Evolutionary conservation across 495 filamentous ascomycete genomes (phyloP).

Genomic region (Aspergillus saccharolyticus): DNA sequence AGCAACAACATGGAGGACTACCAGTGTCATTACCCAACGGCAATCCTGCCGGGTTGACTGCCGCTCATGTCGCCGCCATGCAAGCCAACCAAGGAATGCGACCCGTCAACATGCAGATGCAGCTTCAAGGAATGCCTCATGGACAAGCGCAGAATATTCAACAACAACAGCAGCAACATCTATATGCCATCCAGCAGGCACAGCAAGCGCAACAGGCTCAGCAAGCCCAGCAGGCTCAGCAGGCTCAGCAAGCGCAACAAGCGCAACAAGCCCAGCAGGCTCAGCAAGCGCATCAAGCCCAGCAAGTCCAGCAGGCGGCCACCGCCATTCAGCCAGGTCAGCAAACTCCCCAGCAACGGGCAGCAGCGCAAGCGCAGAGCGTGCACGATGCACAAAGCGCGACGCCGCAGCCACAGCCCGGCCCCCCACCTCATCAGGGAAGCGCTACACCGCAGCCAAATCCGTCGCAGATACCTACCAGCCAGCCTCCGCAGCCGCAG

Average conservation of each 20-base stretch:
- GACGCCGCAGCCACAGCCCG: slow-evolving; percentile 55
- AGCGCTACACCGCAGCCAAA: slow-evolving; percentile 48
- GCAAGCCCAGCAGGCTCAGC: slow-evolving; percentile 31
- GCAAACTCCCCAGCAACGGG: slow-evolving; percentile 43
- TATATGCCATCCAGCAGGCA: slow-evolving; percentile 36
- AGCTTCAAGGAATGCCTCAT: slow-evolving; percentile 49
- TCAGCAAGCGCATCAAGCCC: slow-evolving; percentile 29
- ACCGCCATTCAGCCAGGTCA: slow-evolving; percentile 35
- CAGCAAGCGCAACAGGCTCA: slow-evolving; percentile 39
- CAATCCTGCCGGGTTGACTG: slow-evolving; percentile 47
- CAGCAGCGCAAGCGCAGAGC: slow-evolving; percentile 40
- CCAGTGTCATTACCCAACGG: slow-evolving; percentile 55
- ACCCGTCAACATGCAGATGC: slow-evolving; percentile 37
- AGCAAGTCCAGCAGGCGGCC: slow-evolving; percentile 39
- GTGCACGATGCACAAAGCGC: slow-evolving; percentile 43
- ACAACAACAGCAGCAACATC: slow-evolving; percentile 44
- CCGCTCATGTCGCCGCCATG: slow-evolving; percentile 54
- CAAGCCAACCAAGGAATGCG: slow-evolving; percentile 45
- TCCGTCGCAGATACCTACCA: slow-evolving; percentile 37
- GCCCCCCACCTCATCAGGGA: slow-evolving; percentile 34
- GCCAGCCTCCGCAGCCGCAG: slow-evolving; percentile 39
- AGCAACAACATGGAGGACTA: slow-evolving; percentile 44
- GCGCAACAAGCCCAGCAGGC: slow-evolving; percentile 32
- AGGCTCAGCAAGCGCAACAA: slow-evolving; percentile 35
- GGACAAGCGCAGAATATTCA: slow-evolving; percentile 48